phyloP scores from a whole-genome alignment of 2,329 filamentous ascomycete species.

The Emmonsiellopsis sp. region DNA sequence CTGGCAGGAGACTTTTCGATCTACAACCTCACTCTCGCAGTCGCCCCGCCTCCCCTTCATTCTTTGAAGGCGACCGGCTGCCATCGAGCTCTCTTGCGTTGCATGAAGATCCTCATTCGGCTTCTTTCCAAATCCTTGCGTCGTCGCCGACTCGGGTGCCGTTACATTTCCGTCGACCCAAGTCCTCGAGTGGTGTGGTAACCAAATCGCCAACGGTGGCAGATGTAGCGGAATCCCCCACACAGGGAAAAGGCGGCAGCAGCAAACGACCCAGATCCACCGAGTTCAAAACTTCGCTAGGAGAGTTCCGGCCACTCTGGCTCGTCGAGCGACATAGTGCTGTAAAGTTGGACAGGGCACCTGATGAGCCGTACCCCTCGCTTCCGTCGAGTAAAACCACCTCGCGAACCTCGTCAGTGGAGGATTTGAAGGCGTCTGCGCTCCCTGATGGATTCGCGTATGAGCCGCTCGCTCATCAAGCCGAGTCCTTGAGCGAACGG shows the following conservation, averaged over 20 bases:
- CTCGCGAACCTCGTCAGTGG: constrained; percentile 37
- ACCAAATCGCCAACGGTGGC: constrained; percentile 18
- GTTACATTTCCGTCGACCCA: constrained; percentile 45
- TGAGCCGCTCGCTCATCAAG: not conserved
- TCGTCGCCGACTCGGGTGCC: constrained; percentile 47
- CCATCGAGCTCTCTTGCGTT: no score
- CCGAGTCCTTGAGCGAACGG: constrained; percentile 12
- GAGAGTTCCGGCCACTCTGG: constrained; percentile 72
- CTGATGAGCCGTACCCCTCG: constrained; percentile 37
- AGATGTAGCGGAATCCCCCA: constrained; percentile 33
- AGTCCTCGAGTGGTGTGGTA: constrained; percentile 33
- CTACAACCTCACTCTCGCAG: constrained; percentile 22
- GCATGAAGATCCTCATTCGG: no score
- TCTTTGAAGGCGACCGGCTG: no score
- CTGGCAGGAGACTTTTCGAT: constrained; percentile 19
- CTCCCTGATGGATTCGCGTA: constrained; percentile 12
- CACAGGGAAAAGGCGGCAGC: constrained; percentile 21
- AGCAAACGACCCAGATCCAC: constrained; percentile 40
- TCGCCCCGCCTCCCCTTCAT: constrained; percentile 24
- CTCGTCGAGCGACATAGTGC: constrained; percentile 58
- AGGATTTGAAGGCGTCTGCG: constrained; percentile 24
- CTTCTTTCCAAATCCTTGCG: constrained; percentile 7
- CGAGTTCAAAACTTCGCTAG: constrained; percentile 41
- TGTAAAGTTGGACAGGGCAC: constrained; percentile 30
- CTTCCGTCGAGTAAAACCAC: constrained; percentile 43